Percentiles rank a stretch among this genome's conserved stretches.
phyloP scores from a whole-genome alignment of 257 asterid genomes.

The Mitragyna speciosa region DNA sequence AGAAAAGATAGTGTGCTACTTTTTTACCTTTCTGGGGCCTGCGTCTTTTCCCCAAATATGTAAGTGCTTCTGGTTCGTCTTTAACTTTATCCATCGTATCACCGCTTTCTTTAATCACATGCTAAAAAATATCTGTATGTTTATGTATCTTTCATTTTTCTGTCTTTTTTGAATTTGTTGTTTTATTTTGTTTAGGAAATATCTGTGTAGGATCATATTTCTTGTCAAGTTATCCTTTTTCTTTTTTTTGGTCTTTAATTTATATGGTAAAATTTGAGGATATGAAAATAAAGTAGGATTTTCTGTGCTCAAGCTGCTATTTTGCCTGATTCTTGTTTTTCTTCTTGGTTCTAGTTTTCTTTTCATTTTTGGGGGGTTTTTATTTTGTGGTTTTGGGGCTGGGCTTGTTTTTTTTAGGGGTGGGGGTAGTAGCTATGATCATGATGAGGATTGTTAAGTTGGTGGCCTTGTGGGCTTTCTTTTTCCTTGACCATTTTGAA shows the following conservation, averaged over 20 bases:
- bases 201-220: background rate
- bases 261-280: background rate
- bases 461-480: background rate
- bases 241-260: background rate
- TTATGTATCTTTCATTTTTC: background rate
- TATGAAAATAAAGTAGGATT: background rate
- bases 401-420: background rate
- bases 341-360: background rate
- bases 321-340: background rate
- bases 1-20: background rate
- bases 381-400: too few relatives aligned
- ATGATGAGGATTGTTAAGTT: background rate
- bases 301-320: background rate
- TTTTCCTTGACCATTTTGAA: background rate
- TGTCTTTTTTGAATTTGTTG: background rate
- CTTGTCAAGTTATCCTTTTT: slow-evolving; percentile 8
- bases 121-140: background rate
- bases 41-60: slow-evolving; percentile 11
- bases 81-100: slow-evolving; percentile 8
- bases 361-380: background rate
- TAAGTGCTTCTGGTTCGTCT: slow-evolving; percentile 21
- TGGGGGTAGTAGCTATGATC: background rate
- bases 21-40: slow-evolving; percentile 9
- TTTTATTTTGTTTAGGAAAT: too few relatives aligned
- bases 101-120: background rate